These are phyloP conservation scores for Exobasidium rhododendri DNA, from an alignment of 1,284 basidiomycete species.

Conservation along the genomic window DNA sequence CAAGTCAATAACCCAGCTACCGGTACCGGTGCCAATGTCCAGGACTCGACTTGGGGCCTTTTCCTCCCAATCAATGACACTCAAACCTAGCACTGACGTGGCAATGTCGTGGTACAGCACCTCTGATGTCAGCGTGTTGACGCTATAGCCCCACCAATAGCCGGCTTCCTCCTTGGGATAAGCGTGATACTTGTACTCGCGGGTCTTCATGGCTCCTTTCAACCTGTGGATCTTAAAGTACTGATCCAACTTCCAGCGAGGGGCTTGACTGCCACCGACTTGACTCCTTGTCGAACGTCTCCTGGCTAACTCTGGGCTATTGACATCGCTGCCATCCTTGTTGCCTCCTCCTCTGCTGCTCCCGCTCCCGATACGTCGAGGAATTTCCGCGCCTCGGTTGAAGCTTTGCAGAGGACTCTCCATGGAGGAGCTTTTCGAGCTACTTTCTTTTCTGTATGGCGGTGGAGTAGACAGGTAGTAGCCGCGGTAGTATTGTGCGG, in stretches of 20 bases:
- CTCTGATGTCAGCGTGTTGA: conserved; percentile 27
- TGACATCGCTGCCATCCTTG: background rate
- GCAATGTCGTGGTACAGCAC: conserved; percentile 15
- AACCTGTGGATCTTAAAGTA: conserved; percentile 22
- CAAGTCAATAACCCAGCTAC: conserved; percentile 36
- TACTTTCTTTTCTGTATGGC: too few species aligned
- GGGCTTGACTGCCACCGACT: background rate
- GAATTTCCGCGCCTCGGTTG: too few species aligned
- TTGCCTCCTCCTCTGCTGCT: background rate
- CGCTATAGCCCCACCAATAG: conserved; percentile 34
- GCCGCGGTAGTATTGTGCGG: conserved; percentile 27
- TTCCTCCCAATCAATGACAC: conserved; percentile 15
- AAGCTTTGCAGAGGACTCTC: background rate
- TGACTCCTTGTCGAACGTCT: background rate
- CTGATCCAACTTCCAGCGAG: conserved; percentile 28
- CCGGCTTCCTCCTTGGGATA: conserved; percentile 29
- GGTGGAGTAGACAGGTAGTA: conserved; percentile 42
- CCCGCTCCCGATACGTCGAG: background rate
- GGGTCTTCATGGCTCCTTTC: conserved; percentile 16
- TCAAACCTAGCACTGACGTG: conserved; percentile 9
- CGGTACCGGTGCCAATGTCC: conserved; percentile 35
- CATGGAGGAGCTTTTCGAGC: background rate
- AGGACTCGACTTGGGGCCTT: conserved; percentile 29
- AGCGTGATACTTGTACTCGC: conserved; percentile 26
- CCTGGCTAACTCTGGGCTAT: background rate